Percentiles rank a stretch among this genome's conserved stretches.
Evolutionary conservation across 306 rosid genomes (phyloP).

Genomic region (Lathyrus sativus): DNA sequence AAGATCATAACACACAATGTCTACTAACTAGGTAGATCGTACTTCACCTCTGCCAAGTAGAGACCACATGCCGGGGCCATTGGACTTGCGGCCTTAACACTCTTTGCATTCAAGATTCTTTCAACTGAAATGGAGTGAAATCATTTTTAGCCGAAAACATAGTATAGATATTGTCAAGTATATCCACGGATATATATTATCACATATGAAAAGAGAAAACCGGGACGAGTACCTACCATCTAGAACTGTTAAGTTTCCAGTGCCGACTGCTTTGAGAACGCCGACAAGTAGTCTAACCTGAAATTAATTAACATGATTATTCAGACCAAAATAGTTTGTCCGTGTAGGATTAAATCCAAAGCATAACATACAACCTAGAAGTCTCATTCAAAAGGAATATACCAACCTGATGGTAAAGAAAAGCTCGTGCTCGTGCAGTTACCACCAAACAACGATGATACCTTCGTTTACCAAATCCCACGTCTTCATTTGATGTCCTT

Average conservation of each 20-base stretch:
- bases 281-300: slow-evolving; percentile 95
- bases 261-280: slow-evolving; percentile 80
- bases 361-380: slow-evolving; percentile 21
- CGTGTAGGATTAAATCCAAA: slow-evolving; percentile 14
- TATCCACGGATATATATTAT: background rate
- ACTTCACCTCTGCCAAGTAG: slow-evolving; percentile 80
- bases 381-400: slow-evolving; percentile 23
- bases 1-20: background rate
- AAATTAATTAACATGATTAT: slow-evolving; percentile 16
- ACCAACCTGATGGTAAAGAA: slow-evolving; percentile 93
- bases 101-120: slow-evolving; percentile 78
- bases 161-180: background rate
- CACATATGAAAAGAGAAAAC: background rate
- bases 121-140: slow-evolving; percentile 59
- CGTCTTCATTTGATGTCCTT: slow-evolving; percentile 38
- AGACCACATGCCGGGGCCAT: slow-evolving; percentile 98
- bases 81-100: slow-evolving; percentile 74
- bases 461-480: slow-evolving; percentile 76
- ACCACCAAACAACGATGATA: slow-evolving; percentile 70
- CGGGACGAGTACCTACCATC: slow-evolving; percentile 64
- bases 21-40: slow-evolving; percentile 55
- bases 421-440: slow-evolving; percentile 79
- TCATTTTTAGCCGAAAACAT: slow-evolving; percentile 20
- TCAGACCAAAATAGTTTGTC: slow-evolving; percentile 25
- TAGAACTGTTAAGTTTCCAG: slow-evolving; percentile 60